phyloP scores from a whole-genome alignment of 176 grass and related monocot genomes.

The Rhynchospora tenuis region DNA sequence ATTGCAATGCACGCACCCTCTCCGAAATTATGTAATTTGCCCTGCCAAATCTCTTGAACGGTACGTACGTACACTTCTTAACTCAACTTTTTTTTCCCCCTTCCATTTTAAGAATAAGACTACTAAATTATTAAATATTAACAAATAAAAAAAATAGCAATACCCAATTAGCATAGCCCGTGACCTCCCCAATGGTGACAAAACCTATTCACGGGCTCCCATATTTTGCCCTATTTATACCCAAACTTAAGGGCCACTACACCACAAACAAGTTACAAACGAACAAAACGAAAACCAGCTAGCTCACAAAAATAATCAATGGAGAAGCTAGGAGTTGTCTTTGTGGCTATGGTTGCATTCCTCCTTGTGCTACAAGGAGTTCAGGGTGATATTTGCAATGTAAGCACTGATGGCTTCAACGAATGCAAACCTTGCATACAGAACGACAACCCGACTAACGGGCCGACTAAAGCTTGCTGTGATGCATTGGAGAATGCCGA shows the following conservation, averaged over 20 bases:
- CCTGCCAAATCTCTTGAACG: not conserved
- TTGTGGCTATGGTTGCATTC: constrained; percentile 11
- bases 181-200: not conserved
- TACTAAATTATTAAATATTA: no score
- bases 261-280: constrained; percentile 7
- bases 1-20: no score
- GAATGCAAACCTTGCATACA: not conserved
- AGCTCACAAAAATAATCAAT: constrained; percentile 3
- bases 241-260: not conserved
- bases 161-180: not conserved
- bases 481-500: not conserved
- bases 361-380: constrained; percentile 11
- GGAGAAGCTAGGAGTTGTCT: constrained; percentile 7
- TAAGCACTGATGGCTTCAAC: constrained; percentile 4
- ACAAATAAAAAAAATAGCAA: no score
- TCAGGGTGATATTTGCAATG: constrained; percentile 11
- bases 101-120: no score
- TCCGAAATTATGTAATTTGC: not conserved
- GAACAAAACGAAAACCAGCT: not conserved
- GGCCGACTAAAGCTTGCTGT: not conserved
- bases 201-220: constrained; percentile 9
- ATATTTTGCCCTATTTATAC: not conserved
- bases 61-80: no score
- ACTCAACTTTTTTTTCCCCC: no score
- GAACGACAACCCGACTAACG: not conserved